Evolutionary conservation across 768 basidiomycete species (phyloP).

Genomic region (Pleurotus cornucopiae): DNA sequence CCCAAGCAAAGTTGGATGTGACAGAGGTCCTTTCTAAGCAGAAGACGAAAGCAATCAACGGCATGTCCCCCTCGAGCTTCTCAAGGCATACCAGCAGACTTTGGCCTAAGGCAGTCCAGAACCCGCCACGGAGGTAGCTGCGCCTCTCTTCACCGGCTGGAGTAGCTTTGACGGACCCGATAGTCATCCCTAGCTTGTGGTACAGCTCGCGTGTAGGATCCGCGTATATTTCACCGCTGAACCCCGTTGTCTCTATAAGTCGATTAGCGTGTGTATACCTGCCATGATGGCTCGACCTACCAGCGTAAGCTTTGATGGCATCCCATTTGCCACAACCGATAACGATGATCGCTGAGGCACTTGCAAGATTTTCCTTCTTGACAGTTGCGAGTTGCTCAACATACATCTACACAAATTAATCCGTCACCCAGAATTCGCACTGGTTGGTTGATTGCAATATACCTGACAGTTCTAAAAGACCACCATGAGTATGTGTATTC

Average conservation of each 20-base stretch:
- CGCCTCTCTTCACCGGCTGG: slow-evolving; percentile 40
- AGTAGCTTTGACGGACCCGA: slow-evolving; percentile 39
- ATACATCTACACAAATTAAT: slow-evolving; percentile 32
- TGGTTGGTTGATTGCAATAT: slow-evolving; percentile 4
- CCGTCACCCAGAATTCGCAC: neutral
- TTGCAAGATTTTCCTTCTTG: slow-evolving; percentile 32
- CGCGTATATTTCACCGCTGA: slow-evolving; percentile 51
- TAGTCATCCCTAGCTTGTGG: slow-evolving; percentile 54
- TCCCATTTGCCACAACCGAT: slow-evolving; percentile 61
- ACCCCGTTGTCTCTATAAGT: slow-evolving; percentile 38
- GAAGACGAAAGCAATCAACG: neutral
- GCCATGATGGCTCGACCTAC: slow-evolving; percentile 22
- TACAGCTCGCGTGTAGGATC: slow-evolving; percentile 62
- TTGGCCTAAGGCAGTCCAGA: slow-evolving; percentile 24
- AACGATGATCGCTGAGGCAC: slow-evolving; percentile 39
- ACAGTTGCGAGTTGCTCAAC: slow-evolving; percentile 41
- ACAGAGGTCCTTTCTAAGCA: slow-evolving; percentile 32
- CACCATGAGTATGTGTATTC: neutral
- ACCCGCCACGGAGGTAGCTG: slow-evolving; percentile 38
- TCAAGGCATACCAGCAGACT: slow-evolving; percentile 43
- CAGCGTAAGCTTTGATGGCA: slow-evolving; percentile 44
- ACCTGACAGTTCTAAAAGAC: slow-evolving; percentile 38
- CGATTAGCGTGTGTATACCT: neutral
- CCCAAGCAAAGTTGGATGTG: slow-evolving; percentile 42
- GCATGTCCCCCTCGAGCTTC: neutral